Conservation (phyloP, 176 grass and related monocot species). For the Hsuehochloa calcarea region DNA sequence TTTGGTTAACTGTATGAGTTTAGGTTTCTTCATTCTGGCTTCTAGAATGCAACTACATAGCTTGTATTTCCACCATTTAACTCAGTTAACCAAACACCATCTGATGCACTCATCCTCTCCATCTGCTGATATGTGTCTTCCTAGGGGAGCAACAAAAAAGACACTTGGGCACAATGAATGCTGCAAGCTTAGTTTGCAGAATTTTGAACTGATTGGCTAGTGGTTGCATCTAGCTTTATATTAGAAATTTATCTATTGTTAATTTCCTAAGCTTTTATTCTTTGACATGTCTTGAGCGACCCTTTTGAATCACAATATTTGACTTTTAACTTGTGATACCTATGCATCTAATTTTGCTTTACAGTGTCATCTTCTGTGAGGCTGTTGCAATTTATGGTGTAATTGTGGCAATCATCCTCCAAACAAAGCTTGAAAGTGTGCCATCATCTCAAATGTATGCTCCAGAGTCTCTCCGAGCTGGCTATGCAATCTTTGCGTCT, state of each 20-base stretch:
- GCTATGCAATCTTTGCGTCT: slow-evolving; percentile 95
- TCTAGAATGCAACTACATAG: background rate
- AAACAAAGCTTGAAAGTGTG: slow-evolving; percentile 97
- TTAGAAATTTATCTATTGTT: background rate
- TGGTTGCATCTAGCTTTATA: slow-evolving; percentile 3
- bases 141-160: background rate
- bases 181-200: background rate
- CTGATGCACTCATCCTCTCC: background rate
- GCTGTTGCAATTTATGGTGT: slow-evolving; percentile 99
- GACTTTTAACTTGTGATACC: slow-evolving; percentile 14
- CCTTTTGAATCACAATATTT: background rate
- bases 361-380: slow-evolving; percentile 98
- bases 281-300: background rate
- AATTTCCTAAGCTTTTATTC: background rate
- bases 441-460: slow-evolving; percentile 59
- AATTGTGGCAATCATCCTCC: slow-evolving; percentile 96
- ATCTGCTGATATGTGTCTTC: background rate
- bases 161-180: background rate
- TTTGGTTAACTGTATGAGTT: background rate
- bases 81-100: background rate
- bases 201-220: background rate
- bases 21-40: background rate
- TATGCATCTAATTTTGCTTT: slow-evolving; percentile 19
- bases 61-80: background rate
- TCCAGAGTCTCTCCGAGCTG: slow-evolving; percentile 88